phyloP scores from a whole-genome alignment of 306 rosid genomes.

The Quercus ilex region DNA sequence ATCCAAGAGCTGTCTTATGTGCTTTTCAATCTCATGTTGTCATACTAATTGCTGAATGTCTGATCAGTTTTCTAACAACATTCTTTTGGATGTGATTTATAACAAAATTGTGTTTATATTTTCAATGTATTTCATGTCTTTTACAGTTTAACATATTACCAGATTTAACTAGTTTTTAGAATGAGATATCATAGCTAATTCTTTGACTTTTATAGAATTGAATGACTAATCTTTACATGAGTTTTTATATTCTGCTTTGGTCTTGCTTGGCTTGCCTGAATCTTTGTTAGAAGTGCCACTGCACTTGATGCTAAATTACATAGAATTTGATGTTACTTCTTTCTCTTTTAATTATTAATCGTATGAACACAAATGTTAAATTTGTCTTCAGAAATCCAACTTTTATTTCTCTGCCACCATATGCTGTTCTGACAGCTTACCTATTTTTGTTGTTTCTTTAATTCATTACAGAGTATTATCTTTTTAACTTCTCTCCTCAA shows the following conservation, averaged over 20 bases:
- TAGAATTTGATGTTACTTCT: not conserved
- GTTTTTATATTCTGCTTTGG: not conserved
- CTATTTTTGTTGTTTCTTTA: slow-evolving; percentile 15
- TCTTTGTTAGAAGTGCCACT: not conserved
- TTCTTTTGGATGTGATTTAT: not conserved
- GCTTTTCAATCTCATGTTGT: not conserved
- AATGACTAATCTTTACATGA: not conserved
- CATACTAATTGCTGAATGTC: not conserved
- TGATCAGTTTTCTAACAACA: not conserved
- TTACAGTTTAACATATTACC: not conserved
- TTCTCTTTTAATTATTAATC: not conserved
- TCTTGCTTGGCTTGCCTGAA: not conserved
- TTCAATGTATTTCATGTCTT: not conserved
- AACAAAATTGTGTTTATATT: not conserved
- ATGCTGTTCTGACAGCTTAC: not conserved
- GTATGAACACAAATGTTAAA: no score
- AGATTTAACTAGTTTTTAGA: not conserved
- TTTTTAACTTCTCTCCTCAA: slow-evolving; percentile 81
- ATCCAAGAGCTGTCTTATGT: not conserved
- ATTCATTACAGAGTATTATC: slow-evolving; percentile 70
- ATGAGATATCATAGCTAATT: not conserved
- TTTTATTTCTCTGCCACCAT: not conserved
- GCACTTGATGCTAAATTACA: not conserved
- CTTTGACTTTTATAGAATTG: not conserved
- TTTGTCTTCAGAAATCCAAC: not conserved